Conservation (phyloP, 768 basidiomycete species). For the Mycena latifolia region DNA sequence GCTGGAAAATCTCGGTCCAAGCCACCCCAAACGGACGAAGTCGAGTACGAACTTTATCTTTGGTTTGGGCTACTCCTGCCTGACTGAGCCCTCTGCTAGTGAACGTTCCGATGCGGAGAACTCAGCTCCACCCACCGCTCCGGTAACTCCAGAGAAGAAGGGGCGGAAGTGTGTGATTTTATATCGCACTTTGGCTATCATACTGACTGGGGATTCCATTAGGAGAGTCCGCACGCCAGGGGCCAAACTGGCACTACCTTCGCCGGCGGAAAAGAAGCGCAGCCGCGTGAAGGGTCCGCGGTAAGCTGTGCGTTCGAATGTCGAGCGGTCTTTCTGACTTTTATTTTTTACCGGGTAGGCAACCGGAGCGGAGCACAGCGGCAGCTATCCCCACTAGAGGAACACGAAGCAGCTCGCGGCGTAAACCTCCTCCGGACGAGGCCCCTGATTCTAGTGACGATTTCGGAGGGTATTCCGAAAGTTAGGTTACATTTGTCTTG, state of each 20-base stretch:
- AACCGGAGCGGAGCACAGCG: neutral
- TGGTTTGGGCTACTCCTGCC: neutral
- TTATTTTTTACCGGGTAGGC: neutral
- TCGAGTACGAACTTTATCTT: slow-evolving; percentile 5
- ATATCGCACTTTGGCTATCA: neutral
- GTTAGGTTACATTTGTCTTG: neutral
- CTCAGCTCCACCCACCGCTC: slow-evolving; percentile 2
- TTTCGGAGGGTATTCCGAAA: slow-evolving; percentile 28
- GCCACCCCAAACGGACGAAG: slow-evolving; percentile 5
- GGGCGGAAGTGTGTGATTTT: slow-evolving; percentile 28
- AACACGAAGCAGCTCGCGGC: slow-evolving; percentile 21
- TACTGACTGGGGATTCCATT: neutral
- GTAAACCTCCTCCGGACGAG: slow-evolving; percentile 5
- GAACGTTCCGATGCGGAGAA: slow-evolving; percentile 20
- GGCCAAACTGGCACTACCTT: slow-evolving; percentile 26
- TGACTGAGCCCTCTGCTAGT: neutral
- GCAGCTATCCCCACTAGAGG: slow-evolving; percentile 4
- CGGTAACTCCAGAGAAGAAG: slow-evolving; percentile 27
- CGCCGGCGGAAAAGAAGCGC: slow-evolving; percentile 32
- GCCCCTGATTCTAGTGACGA: neutral
- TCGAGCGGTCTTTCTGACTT: neutral
- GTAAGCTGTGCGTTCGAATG: neutral
- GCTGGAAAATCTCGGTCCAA: slow-evolving; percentile 7
- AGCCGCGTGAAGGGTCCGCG: slow-evolving; percentile 1
- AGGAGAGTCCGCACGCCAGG: slow-evolving; percentile 30